Conservation (phyloP, 352 stramenopile species). For the Pythium phragmiticola region DNA sequence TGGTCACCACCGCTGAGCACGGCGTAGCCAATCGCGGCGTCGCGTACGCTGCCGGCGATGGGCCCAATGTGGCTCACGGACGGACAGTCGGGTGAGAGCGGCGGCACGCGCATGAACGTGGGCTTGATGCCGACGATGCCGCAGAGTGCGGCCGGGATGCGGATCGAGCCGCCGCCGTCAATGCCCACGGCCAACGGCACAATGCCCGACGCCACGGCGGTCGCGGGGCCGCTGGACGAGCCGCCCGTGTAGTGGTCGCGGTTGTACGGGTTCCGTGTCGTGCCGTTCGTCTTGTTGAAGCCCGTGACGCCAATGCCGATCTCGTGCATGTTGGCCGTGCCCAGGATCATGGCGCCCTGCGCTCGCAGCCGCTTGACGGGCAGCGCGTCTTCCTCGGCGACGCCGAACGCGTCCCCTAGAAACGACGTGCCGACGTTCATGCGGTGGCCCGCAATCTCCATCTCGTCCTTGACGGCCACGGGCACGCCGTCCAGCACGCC, state of each 20-base stretch:
- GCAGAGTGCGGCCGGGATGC: conserved; percentile 85
- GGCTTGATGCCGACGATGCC: conserved; percentile 89
- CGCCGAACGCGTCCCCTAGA: conserved; percentile 49
- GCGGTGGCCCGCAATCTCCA: conserved; percentile 66
- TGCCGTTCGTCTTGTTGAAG: conserved; percentile 77
- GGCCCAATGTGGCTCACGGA: conserved; percentile 79
- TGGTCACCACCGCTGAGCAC: conserved; percentile 70
- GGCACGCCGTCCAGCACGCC: conserved; percentile 88
- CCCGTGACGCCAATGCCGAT: conserved; percentile 70
- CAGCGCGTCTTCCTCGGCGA: conserved; percentile 44
- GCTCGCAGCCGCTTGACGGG: conserved; percentile 60
- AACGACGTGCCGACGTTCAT: conserved; percentile 78
- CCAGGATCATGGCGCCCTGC: conserved; percentile 84
- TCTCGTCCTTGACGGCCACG: conserved; percentile 87
- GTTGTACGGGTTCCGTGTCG: conserved; percentile 86
- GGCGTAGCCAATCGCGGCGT: conserved; percentile 82
- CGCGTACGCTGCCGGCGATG: conserved; percentile 72
- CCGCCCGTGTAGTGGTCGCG: conserved; percentile 83
- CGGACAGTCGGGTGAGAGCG: conserved; percentile 45
- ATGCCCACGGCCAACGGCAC: conserved; percentile 84
- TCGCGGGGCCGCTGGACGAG: conserved; percentile 90
- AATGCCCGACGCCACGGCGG: conserved; percentile 84
- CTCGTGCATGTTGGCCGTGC: conserved; percentile 90
- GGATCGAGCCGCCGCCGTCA: conserved; percentile 90
- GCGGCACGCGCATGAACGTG: conserved; percentile 78